Percentiles rank a stretch among this genome's conserved stretches.
Evolutionary conservation across 2,329 filamentous ascomycete genomes (phyloP).

Genomic region (Ophiostoma angusticollis): DNA sequence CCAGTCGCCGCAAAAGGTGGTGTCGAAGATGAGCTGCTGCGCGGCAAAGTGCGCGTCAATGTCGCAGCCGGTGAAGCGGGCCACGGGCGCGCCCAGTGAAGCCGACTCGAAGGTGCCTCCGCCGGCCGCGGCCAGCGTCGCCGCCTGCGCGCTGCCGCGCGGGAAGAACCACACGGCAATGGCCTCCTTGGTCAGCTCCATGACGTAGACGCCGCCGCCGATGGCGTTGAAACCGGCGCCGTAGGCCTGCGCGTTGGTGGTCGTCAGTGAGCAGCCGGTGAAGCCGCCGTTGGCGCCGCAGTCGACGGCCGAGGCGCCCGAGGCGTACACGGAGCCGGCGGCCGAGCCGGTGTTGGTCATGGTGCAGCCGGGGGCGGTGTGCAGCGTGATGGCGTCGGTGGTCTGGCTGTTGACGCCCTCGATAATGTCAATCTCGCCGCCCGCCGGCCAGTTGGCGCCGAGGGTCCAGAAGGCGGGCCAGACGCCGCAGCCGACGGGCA

Average conservation of each 20-base stretch:
- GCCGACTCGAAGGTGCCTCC: slow-evolving; percentile 51
- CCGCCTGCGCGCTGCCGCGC: slow-evolving; percentile 27
- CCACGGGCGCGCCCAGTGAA: slow-evolving; percentile 56
- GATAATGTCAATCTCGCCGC: slow-evolving; percentile 69
- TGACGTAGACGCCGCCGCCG: slow-evolving; percentile 58
- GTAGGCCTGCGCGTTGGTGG: slow-evolving; percentile 40
- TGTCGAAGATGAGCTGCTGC: slow-evolving; percentile 70
- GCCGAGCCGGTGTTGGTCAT: slow-evolving; percentile 38
- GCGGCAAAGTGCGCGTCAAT: slow-evolving; percentile 56
- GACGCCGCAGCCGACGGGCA: slow-evolving; percentile 62
- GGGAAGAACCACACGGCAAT: slow-evolving; percentile 80
- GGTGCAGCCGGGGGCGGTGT: slow-evolving; percentile 49
- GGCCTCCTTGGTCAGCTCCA: slow-evolving; percentile 59
- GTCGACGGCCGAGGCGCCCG: slow-evolving; percentile 23
- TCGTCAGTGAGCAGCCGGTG: slow-evolving; percentile 46
- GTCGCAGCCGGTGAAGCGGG: slow-evolving; percentile 59
- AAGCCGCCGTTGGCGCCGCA: slow-evolving; percentile 23
- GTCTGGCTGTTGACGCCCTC: slow-evolving; percentile 58
- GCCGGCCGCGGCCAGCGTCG: slow-evolving; percentile 29
- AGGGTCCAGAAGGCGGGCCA: slow-evolving; percentile 67
- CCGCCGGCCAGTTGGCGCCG: slow-evolving; percentile 55
- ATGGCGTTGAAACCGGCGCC: slow-evolving; percentile 58
- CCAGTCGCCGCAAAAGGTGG: slow-evolving; percentile 80
- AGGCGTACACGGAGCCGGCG: slow-evolving; percentile 30
- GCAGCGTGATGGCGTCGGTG: slow-evolving; percentile 51